A percentile compares a stretch with the other conserved stretches of the same genome.
These are phyloP conservation scores for Singerocomus rubriflavus DNA, from an alignment of 1,284 basidiomycete genomes.

Conservation along the genomic window DNA sequence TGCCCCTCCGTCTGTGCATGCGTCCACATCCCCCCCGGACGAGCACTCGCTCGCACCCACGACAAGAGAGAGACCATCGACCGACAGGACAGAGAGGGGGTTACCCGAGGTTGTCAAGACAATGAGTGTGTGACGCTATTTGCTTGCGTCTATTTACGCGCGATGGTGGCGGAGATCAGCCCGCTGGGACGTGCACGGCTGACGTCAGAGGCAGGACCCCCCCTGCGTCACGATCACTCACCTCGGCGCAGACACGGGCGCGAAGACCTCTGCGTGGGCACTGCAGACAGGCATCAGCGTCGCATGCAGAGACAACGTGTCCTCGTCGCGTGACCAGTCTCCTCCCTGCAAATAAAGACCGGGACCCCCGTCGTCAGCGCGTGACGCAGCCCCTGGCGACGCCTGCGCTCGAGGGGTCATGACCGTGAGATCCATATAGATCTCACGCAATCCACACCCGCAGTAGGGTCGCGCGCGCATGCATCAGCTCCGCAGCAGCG, in stretches of 20 bases:
- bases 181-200: constrained; percentile 36
- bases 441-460: constrained; percentile 13
- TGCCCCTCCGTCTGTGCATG: too few relatives aligned
- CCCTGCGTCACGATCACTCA: constrained; percentile 35
- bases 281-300: constrained; percentile 38
- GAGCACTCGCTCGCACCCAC: too few relatives aligned
- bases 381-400: constrained; percentile 9
- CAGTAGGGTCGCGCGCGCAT: constrained; percentile 5
- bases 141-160: constrained; percentile 33
- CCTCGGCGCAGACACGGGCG: constrained; percentile 78
- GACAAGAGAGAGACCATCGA: too few relatives aligned
- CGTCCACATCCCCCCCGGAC: too few relatives aligned
- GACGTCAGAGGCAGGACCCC: constrained; percentile 26
- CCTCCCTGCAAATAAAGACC: too few relatives aligned
- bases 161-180: constrained; percentile 48
- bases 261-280: constrained; percentile 77
- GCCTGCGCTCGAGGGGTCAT: too few relatives aligned
- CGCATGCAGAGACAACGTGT: constrained; percentile 15
- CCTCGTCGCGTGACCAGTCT: constrained; percentile 16
- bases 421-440: constrained; percentile 14
- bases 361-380: too few relatives aligned
- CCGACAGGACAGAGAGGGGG: too few relatives aligned
- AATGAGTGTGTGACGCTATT: constrained; percentile 30
- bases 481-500: constrained; percentile 11
- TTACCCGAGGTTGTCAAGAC: constrained; percentile 30